Base-by-base conservation (phyloP, 2,329 filamentous ascomycete species). In the Zopfia rhizophila region DNA sequence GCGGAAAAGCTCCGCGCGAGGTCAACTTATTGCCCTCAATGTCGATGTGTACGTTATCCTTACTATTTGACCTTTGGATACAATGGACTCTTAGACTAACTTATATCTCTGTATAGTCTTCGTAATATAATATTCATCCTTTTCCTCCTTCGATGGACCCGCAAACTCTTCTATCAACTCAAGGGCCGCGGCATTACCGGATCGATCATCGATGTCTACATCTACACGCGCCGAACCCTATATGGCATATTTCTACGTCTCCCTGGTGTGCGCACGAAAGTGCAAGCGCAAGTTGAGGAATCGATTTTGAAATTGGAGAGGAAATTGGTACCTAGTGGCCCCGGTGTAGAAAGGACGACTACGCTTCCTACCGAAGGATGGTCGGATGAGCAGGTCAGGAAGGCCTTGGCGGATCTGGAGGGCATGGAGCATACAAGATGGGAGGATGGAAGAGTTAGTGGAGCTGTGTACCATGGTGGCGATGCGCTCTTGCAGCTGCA, bases 381-480 rank as follows among this genome's bases (percentile, higher is more conserved):
- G 87, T 81, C 83, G 18, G 80, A 87, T 29, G 91, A 97, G 13
- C 84, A 86, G 53, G 82, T 99, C 29, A 84, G 86, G 59, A 83
- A 84, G 49, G 93, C 97, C 78, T 82, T 99, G 51, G 83, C 87
- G 49, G 83, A 85, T 57, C 79, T 99, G 57, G 86, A 87, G 12
- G 85, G 81, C 36, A 89, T 99, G 89, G 88, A 97, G 63, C 94
- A 97, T 74, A 96, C 92, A 2, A 84, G 89, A 55, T 99, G 94
- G 94, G 94, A 99, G 74, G 93, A 97, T 71, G 94, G 94, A 7
- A 87, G 85, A 55, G 94, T 99, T 42, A 95, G 90, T 29, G 94
- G 94, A 21, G 93, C 94, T 19, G 94, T 99, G 23, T 99, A 99
- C 69, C 93, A 97, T 68, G 94, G 94, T 55, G 94, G 94, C 40